Percentiles rank a stretch among this genome's conserved stretches.
Evolutionary conservation across 345 rosid species (phyloP).

Genomic region (Euphorbia pulcherrima): DNA sequence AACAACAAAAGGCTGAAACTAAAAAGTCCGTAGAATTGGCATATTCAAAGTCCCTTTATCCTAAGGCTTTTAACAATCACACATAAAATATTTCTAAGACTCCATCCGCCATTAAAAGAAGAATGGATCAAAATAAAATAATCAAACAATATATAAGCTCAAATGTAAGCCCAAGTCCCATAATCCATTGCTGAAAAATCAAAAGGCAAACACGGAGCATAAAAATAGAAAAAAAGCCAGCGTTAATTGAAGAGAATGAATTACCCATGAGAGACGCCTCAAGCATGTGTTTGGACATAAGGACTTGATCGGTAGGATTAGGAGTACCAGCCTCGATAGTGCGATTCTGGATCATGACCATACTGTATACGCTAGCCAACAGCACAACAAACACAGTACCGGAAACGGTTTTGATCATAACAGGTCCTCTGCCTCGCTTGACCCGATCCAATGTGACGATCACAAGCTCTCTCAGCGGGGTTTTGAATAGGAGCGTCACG

Average conservation of each 20-base stretch:
- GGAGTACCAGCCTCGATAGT: slow-evolving; percentile 45
- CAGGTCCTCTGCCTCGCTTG: slow-evolving; percentile 83
- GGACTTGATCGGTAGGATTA: slow-evolving; percentile 82
- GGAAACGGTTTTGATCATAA: slow-evolving; percentile 61
- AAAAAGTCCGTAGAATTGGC: no score
- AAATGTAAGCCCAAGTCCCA: neutral
- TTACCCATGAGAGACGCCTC: slow-evolving; percentile 92
- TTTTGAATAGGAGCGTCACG: slow-evolving; percentile 61
- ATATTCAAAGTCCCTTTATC: slow-evolving; percentile 1
- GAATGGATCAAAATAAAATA: neutral
- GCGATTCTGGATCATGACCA: slow-evolving; percentile 52
- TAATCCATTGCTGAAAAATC: neutral
- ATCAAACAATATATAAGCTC: no score
- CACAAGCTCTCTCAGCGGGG: slow-evolving; percentile 71
- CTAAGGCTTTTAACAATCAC: neutral
- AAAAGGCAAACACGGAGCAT: no score
- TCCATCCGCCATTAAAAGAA: neutral
- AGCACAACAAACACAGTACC: slow-evolving; percentile 57
- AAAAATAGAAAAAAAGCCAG: no score
- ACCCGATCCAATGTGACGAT: slow-evolving; percentile 58
- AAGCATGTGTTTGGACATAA: slow-evolving; percentile 64
- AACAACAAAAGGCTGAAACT: neutral
- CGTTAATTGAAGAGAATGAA: neutral
- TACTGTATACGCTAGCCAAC: slow-evolving; percentile 51
- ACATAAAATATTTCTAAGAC: neutral